Base-by-base conservation (phyloP, 805 yeast genomes). In the Debaryomyces prosopidis region DNA sequence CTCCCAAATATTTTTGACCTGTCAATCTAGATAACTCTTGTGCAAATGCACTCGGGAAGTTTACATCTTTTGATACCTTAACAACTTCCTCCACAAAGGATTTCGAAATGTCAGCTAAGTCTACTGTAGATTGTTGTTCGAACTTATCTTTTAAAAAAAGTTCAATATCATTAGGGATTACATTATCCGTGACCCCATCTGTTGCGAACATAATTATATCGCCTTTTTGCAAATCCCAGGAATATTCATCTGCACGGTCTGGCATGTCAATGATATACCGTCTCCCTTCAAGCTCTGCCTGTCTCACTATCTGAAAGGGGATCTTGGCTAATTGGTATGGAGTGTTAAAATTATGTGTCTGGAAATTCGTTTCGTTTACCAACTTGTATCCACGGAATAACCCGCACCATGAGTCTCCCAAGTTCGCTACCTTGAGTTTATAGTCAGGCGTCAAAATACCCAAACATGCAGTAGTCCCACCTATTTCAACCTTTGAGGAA, bases 381-480 rank as follows among this genome's bases (percentile, higher is more conserved):
- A 90, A 70, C 55, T 77, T 70, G 45, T 74, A 73, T 46, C 81
- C 70, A 51, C 99, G 75, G 60, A 90, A 87, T 2, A 91, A 80
- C 14, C 96, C 91, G 63, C 89, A 88, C 85, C 97, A 94, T 4
- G 97, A 90, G 64, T 92, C 99, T 9, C 99, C 99, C 43, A 92
- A 67, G 58, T 94, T 92, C 7, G 92, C 85, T 0, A 89, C 84
- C 36, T 71, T 67, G 31, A 92, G 61, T 26, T 84, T 84, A 10
- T 76, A 67, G 7, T 72, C 71, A 0, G 82, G 71, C 17, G 82
- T 75, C 40, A 87, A 71, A 9, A 85, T 75, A 0, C 96, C 98
- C 42, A 87, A 76, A 56, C 96, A 88, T 2, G 95, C 89, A 1
- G 99, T 92, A 1, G 97, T 89, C 14, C 97, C 94, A 3, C 99